Base-by-base conservation (phyloP, 495 filamentous ascomycete species). In the Xylaria scruposa region DNA sequence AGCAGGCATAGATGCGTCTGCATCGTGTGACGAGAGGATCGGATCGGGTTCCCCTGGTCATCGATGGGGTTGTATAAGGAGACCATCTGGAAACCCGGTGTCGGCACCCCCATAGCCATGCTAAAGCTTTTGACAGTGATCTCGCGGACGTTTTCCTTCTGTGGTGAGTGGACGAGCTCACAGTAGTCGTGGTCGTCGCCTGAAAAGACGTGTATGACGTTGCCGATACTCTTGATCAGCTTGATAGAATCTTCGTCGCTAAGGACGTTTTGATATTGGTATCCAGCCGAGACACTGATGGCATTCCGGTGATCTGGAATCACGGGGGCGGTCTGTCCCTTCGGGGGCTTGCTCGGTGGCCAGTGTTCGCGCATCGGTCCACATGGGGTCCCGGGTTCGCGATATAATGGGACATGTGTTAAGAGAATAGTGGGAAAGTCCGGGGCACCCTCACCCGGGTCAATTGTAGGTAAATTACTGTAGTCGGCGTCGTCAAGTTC, bases 141-240 rank as follows among this genome's bases (percentile, higher is more conserved):
- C 76, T 99, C 97, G 33, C 85, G 88, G 1, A 95, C 91, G 53
- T 87, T 88, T 7, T 84, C 84, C 70, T 88, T 86, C 21, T 87
- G 81, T 12, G 85, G 88, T 70, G 90, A 86, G 78, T 99, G 97
- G 2, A 88, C 81, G 31, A 98, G 81, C 68, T 97, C 94, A 81
- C 97, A 99, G 82, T 98, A 97, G 80, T 99, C 97, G 81, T 99
- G 97, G 80, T 99, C 97, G 75, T 99, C 97, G 2, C 97, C 97
- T 1, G 94, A 97, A 78, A 98, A 98, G 51, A 93, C 91, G 64
- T 94, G 90, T 44, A 85, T 80, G 21, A 97, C 90, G 60, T 94
- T 90, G 24, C 94, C 93, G 38, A 94, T 85, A 62, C 89, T 90
- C 26, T 90, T 86, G 33, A 97, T 81, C 17, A 98, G 77, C 42